Conservation (phyloP, 73 alveolate genomes). For the Urostyla sp. region DNA sequence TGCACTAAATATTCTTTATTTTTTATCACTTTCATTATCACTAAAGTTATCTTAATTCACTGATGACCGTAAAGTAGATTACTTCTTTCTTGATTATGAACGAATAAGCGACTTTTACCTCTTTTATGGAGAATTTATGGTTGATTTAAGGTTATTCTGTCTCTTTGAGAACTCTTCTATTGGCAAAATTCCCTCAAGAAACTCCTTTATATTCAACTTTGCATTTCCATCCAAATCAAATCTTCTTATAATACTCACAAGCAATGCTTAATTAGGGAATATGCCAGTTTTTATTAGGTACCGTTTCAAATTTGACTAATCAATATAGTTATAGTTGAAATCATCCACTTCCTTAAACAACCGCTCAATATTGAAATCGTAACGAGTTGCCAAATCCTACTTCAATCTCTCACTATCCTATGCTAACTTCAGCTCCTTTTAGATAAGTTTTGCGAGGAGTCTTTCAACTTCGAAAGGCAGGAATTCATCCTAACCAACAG, state of each 20-base stretch:
- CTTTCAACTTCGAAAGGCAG: constrained; percentile 64
- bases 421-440: constrained; percentile 54
- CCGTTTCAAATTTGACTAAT: constrained; percentile 31
- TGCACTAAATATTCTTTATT: no score
- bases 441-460: constrained; percentile 45
- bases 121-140: no score
- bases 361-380: constrained; percentile 12
- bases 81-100: background rate
- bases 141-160: no score
- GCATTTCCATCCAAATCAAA: constrained; percentile 72
- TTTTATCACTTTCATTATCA: no score
- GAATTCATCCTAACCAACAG: constrained; percentile 41
- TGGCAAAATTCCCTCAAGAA: constrained; percentile 52
- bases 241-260: constrained; percentile 64
- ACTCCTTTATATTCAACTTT: constrained; percentile 40
- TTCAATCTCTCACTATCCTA: constrained; percentile 38
- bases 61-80: background rate
- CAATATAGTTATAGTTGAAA: constrained; percentile 42
- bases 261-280: constrained; percentile 19
- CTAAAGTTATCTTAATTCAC: background rate
- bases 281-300: constrained; percentile 52
- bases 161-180: constrained; percentile 52
- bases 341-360: constrained; percentile 53
- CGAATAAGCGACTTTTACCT: background rate
- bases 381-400: constrained; percentile 30